Conservation (phyloP, 2,329 filamentous ascomycete species). For the Monilinia fructigena region DNA sequence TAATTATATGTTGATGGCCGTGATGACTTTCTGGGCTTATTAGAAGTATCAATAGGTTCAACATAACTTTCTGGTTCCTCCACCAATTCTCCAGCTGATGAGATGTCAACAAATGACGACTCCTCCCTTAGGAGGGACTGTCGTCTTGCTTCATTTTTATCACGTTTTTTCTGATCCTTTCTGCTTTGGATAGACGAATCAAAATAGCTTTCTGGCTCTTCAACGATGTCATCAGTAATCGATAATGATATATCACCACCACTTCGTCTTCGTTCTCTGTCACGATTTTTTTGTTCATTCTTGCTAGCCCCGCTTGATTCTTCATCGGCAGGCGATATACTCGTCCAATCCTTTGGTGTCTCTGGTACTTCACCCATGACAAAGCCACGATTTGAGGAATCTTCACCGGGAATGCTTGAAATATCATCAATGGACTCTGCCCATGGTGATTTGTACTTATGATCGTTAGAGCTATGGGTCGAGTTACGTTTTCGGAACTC, state of each 20-base stretch:
- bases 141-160: conserved; percentile 44
- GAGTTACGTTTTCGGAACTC: conserved; percentile 62
- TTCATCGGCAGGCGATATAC: conserved; percentile 40
- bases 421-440: conserved; percentile 50
- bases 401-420: conserved; percentile 30
- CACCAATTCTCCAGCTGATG: conserved; percentile 28
- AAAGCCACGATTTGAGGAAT: conserved; percentile 42
- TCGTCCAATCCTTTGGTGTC: conserved; percentile 44
- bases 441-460: conserved; percentile 51
- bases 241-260: conserved; percentile 29
- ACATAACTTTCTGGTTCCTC: conserved; percentile 38
- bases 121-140: conserved; percentile 40
- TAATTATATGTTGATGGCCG: conserved; percentile 33
- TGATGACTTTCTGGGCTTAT: conserved; percentile 39
- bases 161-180: conserved; percentile 51
- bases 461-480: conserved; percentile 55
- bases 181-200: conserved; percentile 44
- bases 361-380: conserved; percentile 50
- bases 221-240: conserved; percentile 25
- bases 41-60: conserved; percentile 35
- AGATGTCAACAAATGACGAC: conserved; percentile 29
- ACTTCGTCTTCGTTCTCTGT: conserved; percentile 43
- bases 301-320: conserved; percentile 40
- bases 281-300: conserved; percentile 47
- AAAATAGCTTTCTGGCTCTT: conserved; percentile 36